Base-by-base conservation (phyloP, 805 yeast genomes). In the Schwanniomyces polymorphus region DNA sequence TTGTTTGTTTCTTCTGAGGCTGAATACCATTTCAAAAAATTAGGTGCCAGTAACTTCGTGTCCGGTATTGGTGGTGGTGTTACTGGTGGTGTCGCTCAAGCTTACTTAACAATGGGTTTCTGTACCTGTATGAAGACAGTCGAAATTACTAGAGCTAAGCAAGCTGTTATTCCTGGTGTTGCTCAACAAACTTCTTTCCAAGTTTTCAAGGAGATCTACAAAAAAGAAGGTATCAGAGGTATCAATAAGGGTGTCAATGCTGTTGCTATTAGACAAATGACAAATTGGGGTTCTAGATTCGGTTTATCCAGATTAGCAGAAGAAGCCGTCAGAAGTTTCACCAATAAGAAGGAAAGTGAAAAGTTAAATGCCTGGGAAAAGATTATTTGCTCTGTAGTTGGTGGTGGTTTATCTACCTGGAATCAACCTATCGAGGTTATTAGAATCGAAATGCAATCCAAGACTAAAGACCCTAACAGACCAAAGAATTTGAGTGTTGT, bases 121-220 rank as follows among this genome's bases (percentile, higher is more conserved):
- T 90, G 97, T 71, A 94, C 99, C 1, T 92, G 97, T 74, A 94
- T 94, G 97, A 94, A 94, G 72, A 94, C 99, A 0, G 98, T 91
- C 40, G 99, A 94, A 69, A 94, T 94, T 71, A 94, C 99, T 12
- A 82, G 98, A 62, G 64, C 84, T 44, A 94, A 92, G 70, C 91
- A 88, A 64, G 79, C 76, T 4, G 62, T 58, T 3, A 81, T 80
- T 25, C 67, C 79, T 17, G 97, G 96, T 45, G 86, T 69, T 27
- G 60, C 74, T 27, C 79, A 80, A 43, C 85, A 84, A 42, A 80
- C 95, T 14, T 81, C 96, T 1, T 86, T 88, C 76, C 81, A 84
- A 59, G 97, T 91, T 27, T 94, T 94, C 73, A 80, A 79, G 65
- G 94, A 88, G 33, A 91, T 94, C 52, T 91, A 82, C 68, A 70